A percentile compares a stretch with the other conserved stretches of the same genome.
phyloP scores from a whole-genome alignment of 1,284 basidiomycete genomes.

The Heliocybe sulcata region DNA sequence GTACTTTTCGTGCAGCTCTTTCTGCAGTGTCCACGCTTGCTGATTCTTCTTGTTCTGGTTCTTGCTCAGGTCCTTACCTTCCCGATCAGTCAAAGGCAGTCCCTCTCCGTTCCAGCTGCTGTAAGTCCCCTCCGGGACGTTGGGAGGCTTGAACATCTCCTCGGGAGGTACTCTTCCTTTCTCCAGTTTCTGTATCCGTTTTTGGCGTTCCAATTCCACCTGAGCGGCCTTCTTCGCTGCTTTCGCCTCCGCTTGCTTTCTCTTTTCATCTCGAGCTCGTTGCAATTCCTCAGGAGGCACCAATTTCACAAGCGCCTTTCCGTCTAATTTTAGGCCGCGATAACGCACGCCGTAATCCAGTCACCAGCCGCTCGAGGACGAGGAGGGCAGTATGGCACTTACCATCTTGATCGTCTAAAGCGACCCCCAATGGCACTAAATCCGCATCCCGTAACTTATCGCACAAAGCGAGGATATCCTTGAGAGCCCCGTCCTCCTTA shows the following conservation, averaged over 20 bases:
- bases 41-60: slow-evolving; percentile 71
- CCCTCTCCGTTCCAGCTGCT: slow-evolving; percentile 82
- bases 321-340: slow-evolving; percentile 51
- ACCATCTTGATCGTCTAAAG: slow-evolving; percentile 96
- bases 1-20: slow-evolving; percentile 75
- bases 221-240: slow-evolving; percentile 75
- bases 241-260: slow-evolving; percentile 70
- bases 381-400: slow-evolving; percentile 12
- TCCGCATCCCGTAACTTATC: slow-evolving; percentile 90
- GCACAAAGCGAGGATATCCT: slow-evolving; percentile 78
- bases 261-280: slow-evolving; percentile 86
- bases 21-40: slow-evolving; percentile 78
- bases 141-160: slow-evolving; percentile 82
- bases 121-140: slow-evolving; percentile 64
- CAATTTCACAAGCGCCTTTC: slow-evolving; percentile 92
- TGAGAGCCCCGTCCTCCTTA: slow-evolving; percentile 56
- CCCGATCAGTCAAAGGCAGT: slow-evolving; percentile 76
- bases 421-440: slow-evolving; percentile 88
- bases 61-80: slow-evolving; percentile 86
- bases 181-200: slow-evolving; percentile 79
- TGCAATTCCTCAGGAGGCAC: slow-evolving; percentile 81
- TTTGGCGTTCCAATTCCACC: slow-evolving; percentile 67
- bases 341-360: slow-evolving; percentile 6
- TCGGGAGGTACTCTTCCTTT: slow-evolving; percentile 73
- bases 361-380: slow-evolving; percentile 5